Evolutionary conservation across 2,329 filamentous ascomycete genomes (phyloP), one percentile per base, ranked within the genome.

Genomic region (Seiridium unicorne): DNA sequence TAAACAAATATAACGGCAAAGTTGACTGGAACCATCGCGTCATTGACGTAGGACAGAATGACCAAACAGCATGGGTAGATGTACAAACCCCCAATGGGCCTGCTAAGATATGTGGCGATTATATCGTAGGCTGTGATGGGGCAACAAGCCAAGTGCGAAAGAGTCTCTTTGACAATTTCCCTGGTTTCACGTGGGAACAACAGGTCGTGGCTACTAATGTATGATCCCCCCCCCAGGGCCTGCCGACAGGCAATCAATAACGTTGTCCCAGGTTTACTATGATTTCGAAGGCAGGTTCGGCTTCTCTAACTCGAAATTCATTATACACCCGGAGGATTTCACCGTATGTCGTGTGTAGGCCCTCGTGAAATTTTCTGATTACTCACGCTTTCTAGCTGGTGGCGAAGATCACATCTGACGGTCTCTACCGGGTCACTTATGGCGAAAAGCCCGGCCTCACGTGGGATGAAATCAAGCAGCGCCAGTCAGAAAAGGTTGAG

Each of bases 181-280:
- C 84, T 0, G 85, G 85, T 0, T 82, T 83, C 64, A 89, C 85
- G 0, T 82, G 84, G 77, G 79, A 86, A 57, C 77, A 78, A 60
- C 84, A 86, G 67, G 85, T 89, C 60, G 79, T 88, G 13, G 85
- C 85, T 49, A 87, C 85, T 5, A 88, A 89, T 73, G 84, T 84
- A 65, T 69, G 78, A 67, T 40, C 4, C 7, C 36, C 4, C 7
- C 36, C 26, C 3, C 31, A 26, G 18, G 10, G 36, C 26, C 2
- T 10, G 5, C 42, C 3, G 18, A 47, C n/a, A 5, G 31, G 11
- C 3, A 1, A 42, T 13, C 32, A 26, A 26, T 57, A 48, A 57
- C 4, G 48, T 42, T 32, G 11, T 10, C 34, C 3, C 54, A 88
- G 84, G 82, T 84, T 9, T 87, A 87, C 68, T 86, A 88, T 61